Percentiles rank a stretch among this genome's conserved stretches.
Conservation (phyloP, 1,284 basidiomycete species). For the Golubevia sp. region DNA sequence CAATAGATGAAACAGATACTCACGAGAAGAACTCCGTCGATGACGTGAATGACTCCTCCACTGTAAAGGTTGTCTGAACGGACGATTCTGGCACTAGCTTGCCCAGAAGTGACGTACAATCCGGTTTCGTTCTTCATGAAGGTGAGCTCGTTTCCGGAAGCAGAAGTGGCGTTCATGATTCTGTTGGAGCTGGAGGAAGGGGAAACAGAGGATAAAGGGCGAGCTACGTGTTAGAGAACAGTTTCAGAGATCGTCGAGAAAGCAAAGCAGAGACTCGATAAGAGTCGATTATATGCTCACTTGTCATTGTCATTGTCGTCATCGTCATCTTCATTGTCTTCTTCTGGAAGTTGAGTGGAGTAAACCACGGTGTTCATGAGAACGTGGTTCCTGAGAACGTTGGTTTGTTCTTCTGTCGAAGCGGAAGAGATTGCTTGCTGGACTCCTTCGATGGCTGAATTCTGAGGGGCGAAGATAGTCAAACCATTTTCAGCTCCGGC, state of each 20-base stretch:
- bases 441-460: conserved; percentile 24
- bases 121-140: conserved; percentile 24
- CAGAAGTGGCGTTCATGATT: conserved; percentile 15
- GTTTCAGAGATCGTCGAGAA: too few relatives aligned
- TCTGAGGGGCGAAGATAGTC: conserved; percentile 36
- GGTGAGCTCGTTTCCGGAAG: conserved; percentile 21
- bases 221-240: too few relatives aligned
- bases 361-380: conserved; percentile 37
- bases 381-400: conserved; percentile 38
- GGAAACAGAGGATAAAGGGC: too few relatives aligned
- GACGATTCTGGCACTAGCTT: conserved; percentile 26
- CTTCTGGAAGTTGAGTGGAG: conserved; percentile 14
- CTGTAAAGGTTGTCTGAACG: conserved; percentile 22
- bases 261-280: too few relatives aligned
- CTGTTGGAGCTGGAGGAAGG: too few relatives aligned
- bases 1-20: too few relatives aligned
- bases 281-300: too few relatives aligned
- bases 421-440: conserved; percentile 9
- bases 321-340: too few relatives aligned
- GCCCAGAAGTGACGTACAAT: conserved; percentile 25
- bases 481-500: conserved; percentile 14
- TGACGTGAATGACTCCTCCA: conserved; percentile 36
- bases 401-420: conserved; percentile 10
- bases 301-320: too few relatives aligned
- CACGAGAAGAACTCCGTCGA: conserved; percentile 24